Evolutionary conservation across 768 basidiomycete species (phyloP).

Genomic region (Mycena epipterygia): DNA sequence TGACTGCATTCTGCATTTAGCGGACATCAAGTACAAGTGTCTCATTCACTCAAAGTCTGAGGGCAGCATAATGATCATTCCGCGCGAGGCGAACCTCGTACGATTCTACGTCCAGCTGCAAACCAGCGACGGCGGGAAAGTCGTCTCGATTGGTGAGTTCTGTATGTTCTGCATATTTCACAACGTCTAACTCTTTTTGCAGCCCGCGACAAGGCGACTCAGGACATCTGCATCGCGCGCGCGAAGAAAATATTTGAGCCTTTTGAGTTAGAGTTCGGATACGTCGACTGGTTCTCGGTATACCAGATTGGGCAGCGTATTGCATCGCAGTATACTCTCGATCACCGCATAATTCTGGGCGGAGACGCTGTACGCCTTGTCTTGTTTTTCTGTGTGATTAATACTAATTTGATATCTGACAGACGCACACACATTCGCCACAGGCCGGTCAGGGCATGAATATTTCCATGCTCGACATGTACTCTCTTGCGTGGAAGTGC

Average conservation of each 20-base stretch:
- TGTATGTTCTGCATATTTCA: background rate
- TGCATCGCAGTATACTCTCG: conserved; percentile 50
- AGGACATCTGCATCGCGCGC: conserved; percentile 34
- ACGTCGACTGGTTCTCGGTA: conserved; percentile 53
- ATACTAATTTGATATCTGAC: background rate
- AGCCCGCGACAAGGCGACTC: conserved; percentile 35
- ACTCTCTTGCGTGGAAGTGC: conserved; percentile 35
- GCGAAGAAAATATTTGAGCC: conserved; percentile 43
- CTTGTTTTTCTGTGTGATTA: background rate
- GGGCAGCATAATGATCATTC: conserved; percentile 66
- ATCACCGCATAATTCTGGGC: conserved; percentile 55
- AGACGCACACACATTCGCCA: conserved; percentile 42
- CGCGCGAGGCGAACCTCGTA: conserved; percentile 62
- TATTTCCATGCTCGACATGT: conserved; percentile 40
- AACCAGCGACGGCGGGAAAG: conserved; percentile 25
- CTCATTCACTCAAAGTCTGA: conserved; percentile 60
- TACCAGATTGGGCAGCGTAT: conserved; percentile 59
- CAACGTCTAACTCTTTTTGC: background rate
- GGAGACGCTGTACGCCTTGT: conserved; percentile 50
- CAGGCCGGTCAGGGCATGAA: conserved; percentile 55
- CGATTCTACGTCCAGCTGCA: conserved; percentile 66
- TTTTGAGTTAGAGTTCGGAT: conserved; percentile 41
- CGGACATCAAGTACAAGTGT: conserved; percentile 63
- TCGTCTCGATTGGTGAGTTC: conserved; percentile 28
- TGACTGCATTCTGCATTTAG: conserved; percentile 6